phyloP scores from a whole-genome alignment of 1,284 basidiomycete genomes.

The Tremellales sp. region DNA sequence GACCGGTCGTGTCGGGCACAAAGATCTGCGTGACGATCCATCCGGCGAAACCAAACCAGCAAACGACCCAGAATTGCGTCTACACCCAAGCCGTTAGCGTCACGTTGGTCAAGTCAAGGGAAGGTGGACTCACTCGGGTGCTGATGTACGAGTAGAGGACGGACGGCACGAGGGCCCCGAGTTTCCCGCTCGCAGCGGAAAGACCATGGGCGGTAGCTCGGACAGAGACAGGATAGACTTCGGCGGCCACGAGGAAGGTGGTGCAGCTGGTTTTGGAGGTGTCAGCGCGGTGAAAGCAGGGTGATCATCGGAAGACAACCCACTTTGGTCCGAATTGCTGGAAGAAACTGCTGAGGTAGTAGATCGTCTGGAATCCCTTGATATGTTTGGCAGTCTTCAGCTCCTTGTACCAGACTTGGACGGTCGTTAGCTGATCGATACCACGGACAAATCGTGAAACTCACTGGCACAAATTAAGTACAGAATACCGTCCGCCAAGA shows the following conservation, averaged over 20 bases:
- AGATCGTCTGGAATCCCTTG: slow-evolving; percentile 53
- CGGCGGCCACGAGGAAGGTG: slow-evolving; percentile 50
- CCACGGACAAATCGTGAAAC: slow-evolving; percentile 3
- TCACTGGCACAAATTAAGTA: slow-evolving; percentile 46
- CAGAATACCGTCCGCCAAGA: slow-evolving; percentile 51
- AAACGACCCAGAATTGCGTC: slow-evolving; percentile 55
- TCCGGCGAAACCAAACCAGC: slow-evolving; percentile 55
- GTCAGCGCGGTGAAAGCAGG: background rate
- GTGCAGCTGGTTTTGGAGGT: slow-evolving; percentile 39
- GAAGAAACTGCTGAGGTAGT: slow-evolving; percentile 55
- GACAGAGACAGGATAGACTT: slow-evolving; percentile 54
- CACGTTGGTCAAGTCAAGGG: slow-evolving; percentile 4
- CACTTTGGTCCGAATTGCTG: slow-evolving; percentile 55
- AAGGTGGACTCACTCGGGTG: slow-evolving; percentile 9
- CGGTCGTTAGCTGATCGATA: slow-evolving; percentile 28
- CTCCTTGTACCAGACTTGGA: slow-evolving; percentile 20
- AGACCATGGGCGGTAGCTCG: slow-evolving; percentile 52
- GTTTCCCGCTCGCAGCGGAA: slow-evolving; percentile 52
- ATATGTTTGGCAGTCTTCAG: slow-evolving; percentile 35
- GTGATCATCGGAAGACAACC: background rate
- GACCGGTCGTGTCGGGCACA: slow-evolving; percentile 55
- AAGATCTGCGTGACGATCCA: slow-evolving; percentile 52
- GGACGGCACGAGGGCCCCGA: slow-evolving; percentile 52
- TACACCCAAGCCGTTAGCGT: slow-evolving; percentile 12
- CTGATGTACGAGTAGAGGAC: slow-evolving; percentile 48